Conservation (phyloP, 345 rosid genomes). For the Microcos paniculata region DNA sequence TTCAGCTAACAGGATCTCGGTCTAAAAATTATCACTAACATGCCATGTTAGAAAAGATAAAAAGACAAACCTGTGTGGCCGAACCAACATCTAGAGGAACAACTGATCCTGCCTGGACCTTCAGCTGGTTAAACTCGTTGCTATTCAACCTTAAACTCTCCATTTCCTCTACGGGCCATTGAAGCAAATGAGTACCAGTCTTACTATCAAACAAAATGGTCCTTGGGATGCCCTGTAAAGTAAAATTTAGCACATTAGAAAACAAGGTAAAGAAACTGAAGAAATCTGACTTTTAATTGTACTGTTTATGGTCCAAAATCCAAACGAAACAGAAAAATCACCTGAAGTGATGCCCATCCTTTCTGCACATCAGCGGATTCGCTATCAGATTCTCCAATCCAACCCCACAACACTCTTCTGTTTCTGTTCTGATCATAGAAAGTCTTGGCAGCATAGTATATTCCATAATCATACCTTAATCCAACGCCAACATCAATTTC, state of each 20-base stretch:
- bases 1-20: background rate
- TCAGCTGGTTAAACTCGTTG: slow-evolving; percentile 42
- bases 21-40: background rate
- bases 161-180: slow-evolving; percentile 85
- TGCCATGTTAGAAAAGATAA: background rate
- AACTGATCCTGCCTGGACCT: slow-evolving; percentile 55
- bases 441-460: slow-evolving; percentile 70
- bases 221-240: slow-evolving; percentile 68
- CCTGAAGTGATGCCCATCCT: slow-evolving; percentile 86
- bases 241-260: background rate
- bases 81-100: slow-evolving; percentile 56
- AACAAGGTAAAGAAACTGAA: background rate
- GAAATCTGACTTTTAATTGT: background rate
- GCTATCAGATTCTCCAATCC: slow-evolving; percentile 71
- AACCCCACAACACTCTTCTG: slow-evolving; percentile 71
- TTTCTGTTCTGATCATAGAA: slow-evolving; percentile 52
- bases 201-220: slow-evolving; percentile 58
- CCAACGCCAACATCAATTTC: slow-evolving; percentile 65
- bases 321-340: background rate
- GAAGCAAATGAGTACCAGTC: slow-evolving; percentile 61
- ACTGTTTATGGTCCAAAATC: background rate
- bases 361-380: slow-evolving; percentile 58
- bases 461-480: slow-evolving; percentile 63
- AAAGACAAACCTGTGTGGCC: slow-evolving; percentile 62
- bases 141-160: slow-evolving; percentile 60